Base-by-base conservation (phyloP, 495 filamentous ascomycete genomes). In the Pyronema domesticum region DNA sequence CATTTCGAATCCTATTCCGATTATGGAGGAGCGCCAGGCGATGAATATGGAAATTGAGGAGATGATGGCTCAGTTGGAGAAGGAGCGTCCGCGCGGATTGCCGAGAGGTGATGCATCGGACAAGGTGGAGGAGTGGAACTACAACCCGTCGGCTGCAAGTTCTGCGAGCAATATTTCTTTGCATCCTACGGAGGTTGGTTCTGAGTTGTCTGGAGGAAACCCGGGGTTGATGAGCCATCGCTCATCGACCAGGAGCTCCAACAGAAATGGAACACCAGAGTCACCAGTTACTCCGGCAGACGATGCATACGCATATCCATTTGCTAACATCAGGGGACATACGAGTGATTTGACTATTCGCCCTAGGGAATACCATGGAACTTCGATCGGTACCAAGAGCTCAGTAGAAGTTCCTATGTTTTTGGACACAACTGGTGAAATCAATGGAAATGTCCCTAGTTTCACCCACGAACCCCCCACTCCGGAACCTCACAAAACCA, bases 81-180 rank as follows among this genome's bases (percentile, higher is more conserved):
- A n/a, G 1, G 50, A 53, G 37, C 36, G 15, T 36, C 11, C 50
- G 1, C 50, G 35, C 3, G 23, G 23, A 11, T 10, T 37, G 7
- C 37, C 10, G 11, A 14, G n/a, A 18, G 47, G 13, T 7, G 23
- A 50, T 11, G 36, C 7, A 37, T 17, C 17, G 3, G 37, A 18
- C n/a, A 53, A 53, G 50, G 50, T 53, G 13, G 37, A 53, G 15
- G 50, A 40, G 10, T 53, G 50, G 50, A 39, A 43, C 18, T 53
- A 53, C 37, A 40, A 53, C 37, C 50, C 50, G 2, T 40, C 36
- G 7, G 50, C 50, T 8, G 50, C 50, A n/a, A 53, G 36, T 17
- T 53, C 50, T n/a, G 50, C 50, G 7, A 53, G 50, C n/a, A 43
- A 40, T 40, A 40, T 40, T 3, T 40, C 50, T 19, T 14, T 53